Evolutionary conservation across 805 yeast species (phyloP), one percentile per base, ranked within the genome.

Genomic region (Myxozyma neotropica): DNA sequence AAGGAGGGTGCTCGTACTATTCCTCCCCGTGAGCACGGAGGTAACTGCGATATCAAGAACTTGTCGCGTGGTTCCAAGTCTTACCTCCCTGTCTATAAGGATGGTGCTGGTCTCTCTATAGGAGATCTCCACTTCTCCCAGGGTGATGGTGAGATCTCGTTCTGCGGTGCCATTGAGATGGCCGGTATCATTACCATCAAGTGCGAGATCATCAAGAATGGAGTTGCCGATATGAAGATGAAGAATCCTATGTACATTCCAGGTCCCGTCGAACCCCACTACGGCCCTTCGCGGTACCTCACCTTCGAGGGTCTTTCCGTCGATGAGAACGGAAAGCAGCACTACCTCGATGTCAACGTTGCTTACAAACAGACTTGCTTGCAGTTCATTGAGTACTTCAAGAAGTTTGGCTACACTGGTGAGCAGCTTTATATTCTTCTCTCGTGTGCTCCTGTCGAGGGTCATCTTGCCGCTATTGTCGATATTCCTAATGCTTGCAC

Each of bases 151-250:
- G 83, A 80, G 61, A 78, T 80, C 43, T 77, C 82, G 4, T 80
- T 80, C 64, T 80, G 83, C 68, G 83, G 83, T 39, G 83, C 81
- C 8, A 79, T 80, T 65, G 83, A 80, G 66, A 80, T 79, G 82
- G 74, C 80, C 10, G 83, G 83, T 4, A 69, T 73, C 47, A 74
- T 80, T 59, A 79, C 82, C 10, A 63, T 80, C 54, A 72, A 77
- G 58, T 72, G 76, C 35, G 65, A 73, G 2, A 71, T 80, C 42
- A 72, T 80, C 59, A 78, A 78, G 59, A 70, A 71, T 54, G 83
- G 83, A 10, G 73, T 80, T 67, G 65, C 69, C 49, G 70, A 72
- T 47, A 66, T 80, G 58, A 70, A 72, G 54, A 72, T 80, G 75
- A 76, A 74, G 63, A 72, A 76, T 29, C 83, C 83, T 33, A 74